Evolutionary conservation across 345 rosid species (phyloP), one percentile per base, ranked within the genome.

Genomic region (Zanthoxylum bungeanum): DNA sequence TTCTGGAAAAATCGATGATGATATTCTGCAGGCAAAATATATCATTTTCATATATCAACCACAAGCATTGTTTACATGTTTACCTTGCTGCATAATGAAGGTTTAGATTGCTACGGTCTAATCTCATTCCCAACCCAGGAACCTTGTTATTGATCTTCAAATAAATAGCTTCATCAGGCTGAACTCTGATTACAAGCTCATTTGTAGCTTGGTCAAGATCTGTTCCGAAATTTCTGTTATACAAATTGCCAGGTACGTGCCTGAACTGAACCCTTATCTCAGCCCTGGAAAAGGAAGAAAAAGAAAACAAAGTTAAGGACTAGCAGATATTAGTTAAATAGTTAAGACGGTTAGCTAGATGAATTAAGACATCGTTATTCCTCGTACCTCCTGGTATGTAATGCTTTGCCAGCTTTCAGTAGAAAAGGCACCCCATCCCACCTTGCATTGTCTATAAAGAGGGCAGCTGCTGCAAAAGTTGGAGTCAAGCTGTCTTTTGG

Each of bases 381-480:
- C 57, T 17, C 51, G 21, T 73, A 92, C 98, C 93, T 82, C 76
- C 83, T 89, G 65, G 82, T 87, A 66, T 95, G 96, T 64, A 95
- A 81, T 62, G 98, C 99, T 79, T 95, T 95, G 30, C 99, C 99
- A 21, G 98, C 98, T 89, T 91, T 92, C 98, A 95, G 89, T 40
- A 95, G 83, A 78, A 95, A 95, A 49, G 99, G 99, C 50, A 95
- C 99, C 2, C 99, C 99, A 46, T 91, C 98, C 99, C 99, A 95
- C 87, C 99, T 89, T 4, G 99, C 97, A 53, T 95, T 95, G 72
- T 95, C 88, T 16, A 95, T 91, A 81, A 95, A 95, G 60, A 95
- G 89, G 17, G 99, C 96, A 64, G 99, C 98, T n/a, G 99, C 98
- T 1, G 98, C 98, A 87, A 95, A 95, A 66, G 99, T 95, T 1